phyloP scores from a whole-genome alignment of 2,329 filamentous ascomycete genomes.

The Talaromyces sp. region DNA sequence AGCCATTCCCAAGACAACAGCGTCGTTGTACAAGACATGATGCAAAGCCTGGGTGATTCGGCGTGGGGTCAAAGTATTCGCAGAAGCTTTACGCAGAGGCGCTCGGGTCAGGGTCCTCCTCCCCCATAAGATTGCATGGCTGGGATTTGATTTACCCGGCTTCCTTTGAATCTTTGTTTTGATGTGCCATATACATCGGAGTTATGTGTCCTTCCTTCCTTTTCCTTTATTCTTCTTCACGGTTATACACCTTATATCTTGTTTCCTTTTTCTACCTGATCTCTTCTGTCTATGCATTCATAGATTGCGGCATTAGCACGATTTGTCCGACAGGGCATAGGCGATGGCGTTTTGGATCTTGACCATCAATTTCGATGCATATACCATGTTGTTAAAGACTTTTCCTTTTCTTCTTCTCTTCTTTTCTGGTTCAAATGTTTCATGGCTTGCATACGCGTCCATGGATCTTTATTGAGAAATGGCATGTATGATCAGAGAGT shows the following conservation, averaged over 20 bases:
- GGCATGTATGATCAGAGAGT: slow-evolving; percentile 9
- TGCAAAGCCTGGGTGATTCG: slow-evolving; percentile 82
- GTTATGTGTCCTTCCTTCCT: not conserved
- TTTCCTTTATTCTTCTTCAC: not conserved
- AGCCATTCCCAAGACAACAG: slow-evolving; percentile 61
- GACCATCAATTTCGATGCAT: slow-evolving; percentile 14
- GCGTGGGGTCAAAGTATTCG: slow-evolving; percentile 92
- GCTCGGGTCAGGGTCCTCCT: slow-evolving; percentile 32
- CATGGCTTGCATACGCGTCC: slow-evolving; percentile 21
- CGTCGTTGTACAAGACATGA: slow-evolving; percentile 73
- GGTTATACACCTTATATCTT: not conserved
- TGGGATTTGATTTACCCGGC: not conserved
- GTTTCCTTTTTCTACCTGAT: not conserved
- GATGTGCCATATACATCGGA: not conserved
- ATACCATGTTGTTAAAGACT: slow-evolving; percentile 11
- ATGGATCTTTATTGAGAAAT: slow-evolving; percentile 19
- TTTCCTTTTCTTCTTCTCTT: slow-evolving; percentile 9
- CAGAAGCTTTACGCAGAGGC: slow-evolving; percentile 73
- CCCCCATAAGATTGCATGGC: not conserved
- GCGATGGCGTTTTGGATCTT: slow-evolving; percentile 14
- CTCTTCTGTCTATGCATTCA: slow-evolving; percentile 9
- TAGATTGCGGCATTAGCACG: slow-evolving; percentile 14
- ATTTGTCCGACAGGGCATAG: slow-evolving; percentile 13
- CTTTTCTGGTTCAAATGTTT: slow-evolving; percentile 3
- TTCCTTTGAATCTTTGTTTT: not conserved